A percentile compares a stretch with the other conserved stretches of the same genome.
Conservation (phyloP, 495 filamentous ascomycete genomes). For the Bryoglossum gracile region DNA sequence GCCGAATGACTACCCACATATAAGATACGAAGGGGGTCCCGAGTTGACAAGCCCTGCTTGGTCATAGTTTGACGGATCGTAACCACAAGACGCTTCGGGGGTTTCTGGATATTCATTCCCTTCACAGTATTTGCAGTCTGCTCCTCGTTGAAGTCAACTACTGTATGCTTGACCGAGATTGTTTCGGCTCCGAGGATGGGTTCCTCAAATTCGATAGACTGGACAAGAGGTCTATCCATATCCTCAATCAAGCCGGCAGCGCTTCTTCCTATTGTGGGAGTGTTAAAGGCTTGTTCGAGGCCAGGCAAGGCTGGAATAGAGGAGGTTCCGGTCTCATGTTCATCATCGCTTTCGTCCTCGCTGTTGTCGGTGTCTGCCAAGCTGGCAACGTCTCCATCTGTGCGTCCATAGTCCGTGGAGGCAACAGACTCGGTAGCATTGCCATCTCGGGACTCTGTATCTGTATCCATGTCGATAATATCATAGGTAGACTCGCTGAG, state of each 20-base stretch:
- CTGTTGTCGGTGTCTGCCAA: slow-evolving; percentile 42
- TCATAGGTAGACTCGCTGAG: slow-evolving; percentile 53
- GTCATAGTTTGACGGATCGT: slow-evolving; percentile 70
- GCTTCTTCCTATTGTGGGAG: slow-evolving; percentile 24
- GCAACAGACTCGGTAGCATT: slow-evolving; percentile 44
- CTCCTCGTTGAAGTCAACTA: slow-evolving; percentile 48
- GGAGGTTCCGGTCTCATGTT: slow-evolving; percentile 24
- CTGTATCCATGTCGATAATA: slow-evolving; percentile 43
- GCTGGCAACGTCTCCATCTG: slow-evolving; percentile 46
- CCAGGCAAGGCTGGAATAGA: slow-evolving; percentile 20
- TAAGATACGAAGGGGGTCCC: slow-evolving; percentile 61
- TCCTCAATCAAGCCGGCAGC: slow-evolving; percentile 28
- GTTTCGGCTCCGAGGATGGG: slow-evolving; percentile 42
- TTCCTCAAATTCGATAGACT: slow-evolving; percentile 55
- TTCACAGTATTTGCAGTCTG: slow-evolving; percentile 43
- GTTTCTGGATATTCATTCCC: slow-evolving; percentile 28
- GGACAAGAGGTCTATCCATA: slow-evolving; percentile 26
- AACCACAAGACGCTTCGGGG: slow-evolving; percentile 39
- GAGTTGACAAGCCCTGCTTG: slow-evolving; percentile 50
- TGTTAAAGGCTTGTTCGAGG: slow-evolving; percentile 26
- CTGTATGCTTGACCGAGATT: slow-evolving; percentile 56
- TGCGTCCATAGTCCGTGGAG: slow-evolving; percentile 39
- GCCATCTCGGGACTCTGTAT: slow-evolving; percentile 37
- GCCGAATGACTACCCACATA: slow-evolving; percentile 58
- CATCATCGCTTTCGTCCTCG: slow-evolving; percentile 34